Evolutionary conservation across 306 rosid genomes (phyloP).

Genomic region (Castanospermum australe): DNA sequence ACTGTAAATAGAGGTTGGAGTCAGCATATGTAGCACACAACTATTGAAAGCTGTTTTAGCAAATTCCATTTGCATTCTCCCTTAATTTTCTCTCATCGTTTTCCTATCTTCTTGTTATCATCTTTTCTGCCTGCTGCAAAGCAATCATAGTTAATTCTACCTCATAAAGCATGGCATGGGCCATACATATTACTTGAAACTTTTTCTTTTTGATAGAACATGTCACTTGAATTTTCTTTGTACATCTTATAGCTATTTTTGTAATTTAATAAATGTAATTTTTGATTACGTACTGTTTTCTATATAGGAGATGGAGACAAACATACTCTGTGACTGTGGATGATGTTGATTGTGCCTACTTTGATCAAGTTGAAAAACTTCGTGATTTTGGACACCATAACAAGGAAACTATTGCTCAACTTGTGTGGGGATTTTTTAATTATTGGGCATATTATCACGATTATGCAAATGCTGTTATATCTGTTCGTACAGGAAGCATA

Average conservation of each 20-base stretch:
- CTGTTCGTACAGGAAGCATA: constrained; percentile 80
- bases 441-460: constrained; percentile 98
- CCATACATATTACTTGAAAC: neutral
- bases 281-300: constrained; percentile 10
- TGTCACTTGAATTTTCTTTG: neutral
- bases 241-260: neutral
- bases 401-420: constrained; percentile 76
- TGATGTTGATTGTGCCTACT: constrained; percentile 69
- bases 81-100: too few relatives aligned
- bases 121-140: neutral
- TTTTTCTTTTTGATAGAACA: too few relatives aligned
- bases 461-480: constrained; percentile 75
- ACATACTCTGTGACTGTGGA: constrained; percentile 73
- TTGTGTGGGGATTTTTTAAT: constrained; percentile 91
- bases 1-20: too few relatives aligned
- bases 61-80: too few relatives aligned
- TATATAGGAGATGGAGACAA: constrained; percentile 59
- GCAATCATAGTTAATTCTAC: neutral
- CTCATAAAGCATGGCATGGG: constrained; percentile 11
- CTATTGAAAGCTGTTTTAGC: too few relatives aligned
- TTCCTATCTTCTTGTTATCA: too few relatives aligned
- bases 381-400: constrained; percentile 60
- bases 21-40: too few relatives aligned
- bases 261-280: neutral
- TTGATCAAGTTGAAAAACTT: constrained; percentile 75